Conservation (phyloP, 1,284 basidiomycete species). For the Mycena citricolor region DNA sequence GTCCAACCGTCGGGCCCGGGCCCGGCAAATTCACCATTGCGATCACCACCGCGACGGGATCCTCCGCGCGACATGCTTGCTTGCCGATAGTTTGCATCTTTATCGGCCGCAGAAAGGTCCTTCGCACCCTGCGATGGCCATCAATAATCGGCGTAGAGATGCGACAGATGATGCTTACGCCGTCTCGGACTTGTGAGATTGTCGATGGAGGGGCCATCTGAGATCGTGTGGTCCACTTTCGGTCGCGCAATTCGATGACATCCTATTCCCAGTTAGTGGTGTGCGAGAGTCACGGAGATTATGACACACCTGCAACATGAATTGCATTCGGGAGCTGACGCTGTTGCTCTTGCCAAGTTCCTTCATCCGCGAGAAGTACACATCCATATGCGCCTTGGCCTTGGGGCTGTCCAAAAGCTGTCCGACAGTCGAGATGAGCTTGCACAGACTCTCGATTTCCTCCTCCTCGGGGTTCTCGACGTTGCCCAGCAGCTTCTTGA, state of each 20-base stretch:
- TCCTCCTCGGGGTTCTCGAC: conserved; percentile 96
- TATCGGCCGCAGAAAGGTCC: conserved; percentile 62
- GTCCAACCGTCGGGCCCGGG: conserved; percentile 85
- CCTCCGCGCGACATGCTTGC: conserved; percentile 62
- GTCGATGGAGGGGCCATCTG: conserved; percentile 79
- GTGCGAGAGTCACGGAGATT: neutral
- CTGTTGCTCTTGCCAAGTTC: conserved; percentile 73
- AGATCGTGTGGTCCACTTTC: conserved; percentile 74
- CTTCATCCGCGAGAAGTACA: conserved; percentile 91
- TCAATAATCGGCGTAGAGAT: too few relatives aligned
- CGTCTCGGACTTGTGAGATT: conserved; percentile 87
- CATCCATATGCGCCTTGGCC: conserved; percentile 83
- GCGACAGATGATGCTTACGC: conserved; percentile 48
- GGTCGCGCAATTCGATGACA: conserved; percentile 84
- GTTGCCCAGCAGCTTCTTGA: conserved; percentile 91
- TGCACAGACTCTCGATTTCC: conserved; percentile 95
- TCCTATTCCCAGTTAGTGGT: conserved; percentile 48
- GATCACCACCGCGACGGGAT: conserved; percentile 84
- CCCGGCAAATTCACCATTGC: conserved; percentile 49
- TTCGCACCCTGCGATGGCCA: conserved; percentile 38
- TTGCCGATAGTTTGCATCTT: conserved; percentile 51
- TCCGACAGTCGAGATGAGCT: conserved; percentile 89
- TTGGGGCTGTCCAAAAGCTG: conserved; percentile 77
- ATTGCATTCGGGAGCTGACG: conserved; percentile 87
- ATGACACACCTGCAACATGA: conserved; percentile 85